These are phyloP conservation scores for Psophocarpus tetragonolobus DNA, from an alignment of 306 rosid species.

Conservation along the genomic window DNA sequence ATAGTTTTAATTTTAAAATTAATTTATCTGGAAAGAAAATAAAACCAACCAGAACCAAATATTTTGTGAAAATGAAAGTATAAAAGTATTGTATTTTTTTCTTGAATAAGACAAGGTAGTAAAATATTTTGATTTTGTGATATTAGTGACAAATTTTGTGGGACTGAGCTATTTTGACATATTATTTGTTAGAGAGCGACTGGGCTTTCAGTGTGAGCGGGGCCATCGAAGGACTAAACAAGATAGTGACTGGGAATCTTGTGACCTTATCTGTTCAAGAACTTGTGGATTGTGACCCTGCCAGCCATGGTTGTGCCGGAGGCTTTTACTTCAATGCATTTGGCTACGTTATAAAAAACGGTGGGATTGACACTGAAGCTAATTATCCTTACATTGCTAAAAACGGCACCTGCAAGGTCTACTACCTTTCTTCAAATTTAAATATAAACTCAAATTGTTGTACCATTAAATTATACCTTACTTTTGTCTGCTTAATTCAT, in stretches of 20 bases:
- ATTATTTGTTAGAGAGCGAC: slow-evolving; percentile 53
- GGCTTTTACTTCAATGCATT: slow-evolving; percentile 74
- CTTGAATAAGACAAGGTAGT: no score
- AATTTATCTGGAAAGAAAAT: no score
- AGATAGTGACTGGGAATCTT: slow-evolving; percentile 59
- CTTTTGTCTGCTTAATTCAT: neutral
- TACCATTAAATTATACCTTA: neutral
- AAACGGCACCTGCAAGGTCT: slow-evolving; percentile 53
- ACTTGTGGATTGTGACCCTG: slow-evolving; percentile 67
- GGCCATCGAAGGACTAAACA: slow-evolving; percentile 73
- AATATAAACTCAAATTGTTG: neutral
- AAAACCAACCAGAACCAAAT: no score
- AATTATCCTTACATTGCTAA: slow-evolving; percentile 55
- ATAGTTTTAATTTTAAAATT: no score
- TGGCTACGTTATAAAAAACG: slow-evolving; percentile 64
- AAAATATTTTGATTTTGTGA: neutral
- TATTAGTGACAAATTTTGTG: neutral
- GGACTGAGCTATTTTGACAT: neutral
- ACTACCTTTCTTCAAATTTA: neutral
- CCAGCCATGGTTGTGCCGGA: slow-evolving; percentile 59
- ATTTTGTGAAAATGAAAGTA: no score
- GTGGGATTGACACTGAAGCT: slow-evolving; percentile 64
- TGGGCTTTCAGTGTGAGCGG: slow-evolving; percentile 73
- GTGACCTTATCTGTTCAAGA: slow-evolving; percentile 63
- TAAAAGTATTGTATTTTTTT: no score